Evolutionary conservation across 352 stramenopile genomes (phyloP), one percentile per base, ranked within the genome.

Genomic region (Phytophthora sansomeana): DNA sequence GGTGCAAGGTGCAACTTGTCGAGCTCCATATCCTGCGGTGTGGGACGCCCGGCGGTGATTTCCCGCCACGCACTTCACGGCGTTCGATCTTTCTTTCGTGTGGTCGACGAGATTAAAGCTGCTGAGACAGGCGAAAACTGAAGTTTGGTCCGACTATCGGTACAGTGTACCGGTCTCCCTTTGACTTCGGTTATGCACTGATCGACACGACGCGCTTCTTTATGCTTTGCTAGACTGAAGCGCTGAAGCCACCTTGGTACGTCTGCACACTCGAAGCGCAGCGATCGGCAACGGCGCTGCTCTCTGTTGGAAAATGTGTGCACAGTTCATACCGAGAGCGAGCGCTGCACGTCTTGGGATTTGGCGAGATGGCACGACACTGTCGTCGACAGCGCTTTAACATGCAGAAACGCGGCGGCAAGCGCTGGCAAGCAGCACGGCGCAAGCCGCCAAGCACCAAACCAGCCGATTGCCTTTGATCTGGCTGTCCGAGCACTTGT

Each of bases 371-470:
- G 55, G 21, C 58, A 66, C 41, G 59, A 46, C 21, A 24, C 21
- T 24, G 21, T 24, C 21, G 21, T 24, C 21, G 21, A 24, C 59
- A 50, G 26, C 14, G 32, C 41, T 33, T 56, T 51, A 51, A 48
- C 28, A 68, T 24, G 19, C 52, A 69, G 63, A 67, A 33, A 60
- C 58, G 47, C 36, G 47, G 42, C 50, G 35, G 26, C 28, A 36
- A 29, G 17, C 41, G 19, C 6, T 36, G 29, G 11, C 17, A 44
- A 58, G 14, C 35, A 41, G 28, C 28, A n/a, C 24, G 26, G 6
- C 28, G 28, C 38, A 39, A 36, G n/a, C 36, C 24, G 46, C 38
- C 51, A 59, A 50, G 16, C 16, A n/a, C 11, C 32, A 35, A 46
- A 42, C 28, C 50, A 53, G 58, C 58, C 48, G 49, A 17, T 10